Evolutionary conservation across 1,139 yeast genomes (phyloP), one percentile per base, ranked within the genome.

Genomic region (Yamadazyma oceani): DNA sequence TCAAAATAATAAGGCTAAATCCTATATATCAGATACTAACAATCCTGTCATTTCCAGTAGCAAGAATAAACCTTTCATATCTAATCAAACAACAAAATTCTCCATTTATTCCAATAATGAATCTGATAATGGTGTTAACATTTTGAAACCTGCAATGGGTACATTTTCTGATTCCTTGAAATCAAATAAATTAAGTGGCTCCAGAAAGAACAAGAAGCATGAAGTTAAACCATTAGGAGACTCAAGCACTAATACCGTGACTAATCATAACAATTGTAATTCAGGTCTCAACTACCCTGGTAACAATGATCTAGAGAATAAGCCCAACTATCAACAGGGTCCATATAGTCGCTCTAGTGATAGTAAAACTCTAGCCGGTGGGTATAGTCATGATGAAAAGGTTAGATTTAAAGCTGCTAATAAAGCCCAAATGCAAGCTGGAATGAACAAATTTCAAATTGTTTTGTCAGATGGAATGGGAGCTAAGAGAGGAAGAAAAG

Each of bases 371-470:
- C 30, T 4, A 4, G 4, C 19, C 9, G 10, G 6, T 16, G 11
- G 11, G 9, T 27, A 27, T 34, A 34, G 30, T 19, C 37, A 41
- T 13, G 41, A 37, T n/a, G 43, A 41, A 35, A 38, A 28, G 16
- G 32, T 44, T 33, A 39, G 53, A 32, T 52, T 50, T 37, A 51
- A 47, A 31, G 34, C 47, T 12, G 39, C 50, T 5, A 55, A 54
- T 31, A 60, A 57, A 45, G 59, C 66, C 1, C 60, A 63, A 40
- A 66, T 66, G 72, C 71, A 65, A 53, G 67, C 67, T 4, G 75
- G 75, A 8, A 67, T 69, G 68, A 69, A 66, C 48, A 71, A 72
- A 53, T 75, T 75, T 50, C 81, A 75, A 52, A 75, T 75, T 41
- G 75, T 75, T 1, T 67, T 75, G 39, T 66, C 78, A 3, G 80